These are phyloP conservation scores for Eudorina sp. DNA, from an alignment of 139 green algal species.

Conservation along the genomic window DNA sequence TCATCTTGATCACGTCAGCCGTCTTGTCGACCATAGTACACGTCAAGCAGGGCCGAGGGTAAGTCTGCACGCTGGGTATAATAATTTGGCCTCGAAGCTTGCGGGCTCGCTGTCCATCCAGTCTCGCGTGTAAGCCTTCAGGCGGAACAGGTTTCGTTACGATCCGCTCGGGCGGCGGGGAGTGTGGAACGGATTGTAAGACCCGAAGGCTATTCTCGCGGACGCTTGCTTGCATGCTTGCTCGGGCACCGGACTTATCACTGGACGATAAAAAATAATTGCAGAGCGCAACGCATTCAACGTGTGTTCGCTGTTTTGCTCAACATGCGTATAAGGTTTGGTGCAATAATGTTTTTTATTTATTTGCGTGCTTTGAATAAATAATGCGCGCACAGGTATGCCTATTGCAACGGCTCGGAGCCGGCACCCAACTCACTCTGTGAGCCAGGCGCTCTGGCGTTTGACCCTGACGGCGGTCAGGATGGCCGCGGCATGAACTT, in stretches of 20 bases:
- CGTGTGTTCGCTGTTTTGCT: background rate
- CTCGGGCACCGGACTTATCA: too few species aligned
- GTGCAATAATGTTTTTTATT: too few species aligned
- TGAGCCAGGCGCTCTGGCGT: slow-evolving; percentile 26
- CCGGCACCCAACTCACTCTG: background rate
- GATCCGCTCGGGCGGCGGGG: background rate
- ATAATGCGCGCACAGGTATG: background rate
- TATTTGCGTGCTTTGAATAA: background rate
- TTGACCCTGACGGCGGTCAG: background rate
- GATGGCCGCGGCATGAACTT: background rate
- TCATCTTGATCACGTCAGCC: background rate
- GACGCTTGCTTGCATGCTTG: too few species aligned
- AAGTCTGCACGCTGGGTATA: background rate
- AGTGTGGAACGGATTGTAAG: background rate
- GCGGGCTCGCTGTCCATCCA: background rate
- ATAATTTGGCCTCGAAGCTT: background rate
- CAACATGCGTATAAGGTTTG: too few species aligned
- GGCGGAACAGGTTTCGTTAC: background rate
- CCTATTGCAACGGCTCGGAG: slow-evolving; percentile 1
- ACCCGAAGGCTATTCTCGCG: too few species aligned
- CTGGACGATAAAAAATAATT: too few species aligned
- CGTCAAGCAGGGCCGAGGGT: background rate
- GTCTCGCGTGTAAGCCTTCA: background rate
- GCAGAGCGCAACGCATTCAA: too few species aligned
- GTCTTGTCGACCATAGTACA: background rate